Evolutionary conservation across 148 eudicot genomes (phyloP).

Genomic region (Heliosperma pusillum): DNA sequence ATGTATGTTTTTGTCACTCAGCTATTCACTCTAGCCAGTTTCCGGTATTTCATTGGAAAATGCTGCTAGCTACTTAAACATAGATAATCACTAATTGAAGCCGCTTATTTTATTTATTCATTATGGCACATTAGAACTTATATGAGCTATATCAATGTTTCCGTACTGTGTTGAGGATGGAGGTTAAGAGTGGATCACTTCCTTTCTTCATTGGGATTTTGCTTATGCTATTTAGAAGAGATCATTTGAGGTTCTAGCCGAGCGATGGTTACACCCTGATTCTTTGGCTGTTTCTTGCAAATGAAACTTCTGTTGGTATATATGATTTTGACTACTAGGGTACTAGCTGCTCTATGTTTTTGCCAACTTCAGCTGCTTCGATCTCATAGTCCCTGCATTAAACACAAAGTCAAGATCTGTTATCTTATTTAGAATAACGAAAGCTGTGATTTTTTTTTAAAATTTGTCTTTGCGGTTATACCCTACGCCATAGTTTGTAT

Average conservation of each 20-base stretch:
- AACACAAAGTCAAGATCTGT: background rate
- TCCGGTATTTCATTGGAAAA: too few relatives aligned
- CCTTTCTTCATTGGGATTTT: too few relatives aligned
- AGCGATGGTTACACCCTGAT: background rate
- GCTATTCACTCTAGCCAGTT: background rate
- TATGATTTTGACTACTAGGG: background rate
- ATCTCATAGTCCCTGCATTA: background rate
- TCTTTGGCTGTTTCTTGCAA: background rate
- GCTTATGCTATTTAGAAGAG: background rate
- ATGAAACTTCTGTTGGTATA: background rate
- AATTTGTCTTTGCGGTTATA: background rate
- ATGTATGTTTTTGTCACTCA: background rate
- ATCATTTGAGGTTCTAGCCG: background rate
- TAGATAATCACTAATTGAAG: background rate
- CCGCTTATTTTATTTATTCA: too few relatives aligned
- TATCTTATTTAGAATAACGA: background rate
- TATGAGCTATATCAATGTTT: too few relatives aligned
- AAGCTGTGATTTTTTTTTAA: background rate
- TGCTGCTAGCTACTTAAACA: background rate
- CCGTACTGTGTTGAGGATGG: too few relatives aligned
- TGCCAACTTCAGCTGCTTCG: background rate
- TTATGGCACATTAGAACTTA: too few relatives aligned
- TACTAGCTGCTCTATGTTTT: background rate
- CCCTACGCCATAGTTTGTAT: background rate
- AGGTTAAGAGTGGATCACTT: too few relatives aligned